These are phyloP conservation scores for Crithidia bombi DNA, from an alignment of 208 protist species.

Conservation along the genomic window DNA sequence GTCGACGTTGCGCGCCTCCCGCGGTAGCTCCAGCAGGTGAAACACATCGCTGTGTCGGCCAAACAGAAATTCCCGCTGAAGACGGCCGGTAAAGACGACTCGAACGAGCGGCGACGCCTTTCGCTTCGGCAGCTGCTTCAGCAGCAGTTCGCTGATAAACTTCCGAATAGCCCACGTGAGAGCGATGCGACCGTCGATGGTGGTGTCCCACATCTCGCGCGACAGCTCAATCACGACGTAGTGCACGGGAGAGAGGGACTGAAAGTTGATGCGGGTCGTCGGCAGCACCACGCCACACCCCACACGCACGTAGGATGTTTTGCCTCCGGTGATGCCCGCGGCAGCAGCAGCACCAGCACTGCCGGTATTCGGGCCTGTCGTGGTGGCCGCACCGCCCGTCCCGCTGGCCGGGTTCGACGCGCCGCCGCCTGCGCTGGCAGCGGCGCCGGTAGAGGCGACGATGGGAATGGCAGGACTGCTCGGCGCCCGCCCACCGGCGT, in stretches of 20 bases:
- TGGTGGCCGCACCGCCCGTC: not conserved
- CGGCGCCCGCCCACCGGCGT: not conserved
- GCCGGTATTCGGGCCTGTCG: not conserved
- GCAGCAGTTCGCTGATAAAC: conserved; percentile 76
- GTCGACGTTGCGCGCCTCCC: conserved; percentile 48
- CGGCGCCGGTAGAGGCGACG: not conserved
- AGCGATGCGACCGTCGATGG: conserved; percentile 73
- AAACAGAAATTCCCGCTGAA: conserved; percentile 56
- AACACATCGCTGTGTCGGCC: conserved; percentile 63
- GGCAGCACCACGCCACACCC: conserved; percentile 73
- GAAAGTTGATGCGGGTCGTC: conserved; percentile 75
- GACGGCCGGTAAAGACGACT: conserved; percentile 71
- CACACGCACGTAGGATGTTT: conserved; percentile 41
- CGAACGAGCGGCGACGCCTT: conserved; percentile 73
- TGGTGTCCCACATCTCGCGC: conserved; percentile 85
- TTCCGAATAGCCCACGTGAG: conserved; percentile 77
- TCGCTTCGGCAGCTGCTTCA: conserved; percentile 65
- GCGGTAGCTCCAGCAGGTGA: conserved; percentile 70
- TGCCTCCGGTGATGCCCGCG: not conserved
- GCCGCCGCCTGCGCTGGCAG: not conserved
- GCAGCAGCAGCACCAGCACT: conserved; percentile 4
- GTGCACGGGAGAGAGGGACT: conserved; percentile 77
- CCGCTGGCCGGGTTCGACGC: not conserved
- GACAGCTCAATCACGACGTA: conserved; percentile 81
- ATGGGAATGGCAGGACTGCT: conserved; percentile 29